These are phyloP conservation scores for Crucibulum laeve DNA, from an alignment of 768 basidiomycete species.

Conservation along the genomic window DNA sequence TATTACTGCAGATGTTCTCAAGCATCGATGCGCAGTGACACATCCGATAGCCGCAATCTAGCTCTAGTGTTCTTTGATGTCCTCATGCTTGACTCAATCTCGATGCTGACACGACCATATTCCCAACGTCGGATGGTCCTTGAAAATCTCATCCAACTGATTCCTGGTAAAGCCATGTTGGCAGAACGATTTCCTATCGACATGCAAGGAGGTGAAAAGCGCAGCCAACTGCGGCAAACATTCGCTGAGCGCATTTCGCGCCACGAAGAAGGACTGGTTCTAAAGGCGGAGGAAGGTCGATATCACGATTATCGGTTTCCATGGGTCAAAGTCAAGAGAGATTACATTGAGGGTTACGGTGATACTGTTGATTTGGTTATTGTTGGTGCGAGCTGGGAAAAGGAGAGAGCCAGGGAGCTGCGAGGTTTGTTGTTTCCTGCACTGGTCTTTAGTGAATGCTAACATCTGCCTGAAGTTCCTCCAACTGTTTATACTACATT, in stretches of 20 bases:
- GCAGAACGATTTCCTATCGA: constrained; percentile 51
- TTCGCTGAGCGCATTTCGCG: constrained; percentile 51
- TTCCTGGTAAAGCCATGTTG: constrained; percentile 63
- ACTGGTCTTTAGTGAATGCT: constrained; percentile 1
- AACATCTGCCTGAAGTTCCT: constrained; percentile 42
- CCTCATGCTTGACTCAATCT: constrained; percentile 60
- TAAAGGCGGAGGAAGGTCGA: constrained; percentile 66
- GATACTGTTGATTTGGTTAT: constrained; percentile 79
- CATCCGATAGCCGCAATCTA: constrained; percentile 46
- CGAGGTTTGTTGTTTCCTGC: constrained; percentile 43
- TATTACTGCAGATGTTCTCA: constrained; percentile 17
- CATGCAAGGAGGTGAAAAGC: constrained; percentile 18
- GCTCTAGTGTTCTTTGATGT: constrained; percentile 88
- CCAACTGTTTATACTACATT: constrained; percentile 75
- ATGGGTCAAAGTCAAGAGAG: constrained; percentile 88
- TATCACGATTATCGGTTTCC: constrained; percentile 64
- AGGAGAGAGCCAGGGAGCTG: constrained; percentile 70
- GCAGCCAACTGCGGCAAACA: constrained; percentile 26
- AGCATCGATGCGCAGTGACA: constrained; percentile 25
- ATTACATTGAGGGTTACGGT: constrained; percentile 83
- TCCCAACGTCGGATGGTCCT: constrained; percentile 54
- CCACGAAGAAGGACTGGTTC: constrained; percentile 66
- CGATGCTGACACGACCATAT: constrained; percentile 55
- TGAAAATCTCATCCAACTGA: constrained; percentile 46
- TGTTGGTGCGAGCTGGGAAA: constrained; percentile 78